These are phyloP conservation scores for Schoenoplectus tabernaemontani DNA, from an alignment of 202 grass and related monocot species.

Conservation along the genomic window DNA sequence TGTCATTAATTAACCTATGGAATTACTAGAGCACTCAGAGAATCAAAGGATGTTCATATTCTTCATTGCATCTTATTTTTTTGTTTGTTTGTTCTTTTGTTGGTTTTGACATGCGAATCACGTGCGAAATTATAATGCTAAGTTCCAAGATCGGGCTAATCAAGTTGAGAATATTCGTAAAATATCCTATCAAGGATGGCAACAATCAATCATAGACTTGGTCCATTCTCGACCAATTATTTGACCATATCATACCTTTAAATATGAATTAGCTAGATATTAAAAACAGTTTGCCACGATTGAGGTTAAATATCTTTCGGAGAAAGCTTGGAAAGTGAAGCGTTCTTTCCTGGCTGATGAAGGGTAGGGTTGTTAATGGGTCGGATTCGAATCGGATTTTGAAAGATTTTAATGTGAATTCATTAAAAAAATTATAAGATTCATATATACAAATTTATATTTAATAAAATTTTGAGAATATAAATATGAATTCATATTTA, in stretches of 20 bases:
- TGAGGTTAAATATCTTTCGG: neutral
- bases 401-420: too few species aligned
- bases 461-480: too few species aligned
- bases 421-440: too few species aligned
- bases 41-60: neutral
- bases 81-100: neutral
- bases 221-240: neutral
- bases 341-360: neutral
- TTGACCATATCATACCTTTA: neutral
- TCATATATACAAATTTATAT: too few species aligned
- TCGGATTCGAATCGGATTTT: too few species aligned
- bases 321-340: neutral
- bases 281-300: neutral
- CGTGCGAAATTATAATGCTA: neutral
- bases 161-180: slow-evolving; percentile 5
- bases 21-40: neutral
- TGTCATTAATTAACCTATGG: neutral
- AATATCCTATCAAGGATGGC: neutral
- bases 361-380: too few species aligned
- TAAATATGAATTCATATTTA: too few species aligned
- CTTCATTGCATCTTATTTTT: too few species aligned
- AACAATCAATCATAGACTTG: neutral
- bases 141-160: neutral
- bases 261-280: neutral
- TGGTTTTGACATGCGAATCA: neutral